Evolutionary conservation across 2,329 filamentous ascomycete genomes (phyloP).

Genomic region (Sporothrix brunneoviolacea): DNA sequence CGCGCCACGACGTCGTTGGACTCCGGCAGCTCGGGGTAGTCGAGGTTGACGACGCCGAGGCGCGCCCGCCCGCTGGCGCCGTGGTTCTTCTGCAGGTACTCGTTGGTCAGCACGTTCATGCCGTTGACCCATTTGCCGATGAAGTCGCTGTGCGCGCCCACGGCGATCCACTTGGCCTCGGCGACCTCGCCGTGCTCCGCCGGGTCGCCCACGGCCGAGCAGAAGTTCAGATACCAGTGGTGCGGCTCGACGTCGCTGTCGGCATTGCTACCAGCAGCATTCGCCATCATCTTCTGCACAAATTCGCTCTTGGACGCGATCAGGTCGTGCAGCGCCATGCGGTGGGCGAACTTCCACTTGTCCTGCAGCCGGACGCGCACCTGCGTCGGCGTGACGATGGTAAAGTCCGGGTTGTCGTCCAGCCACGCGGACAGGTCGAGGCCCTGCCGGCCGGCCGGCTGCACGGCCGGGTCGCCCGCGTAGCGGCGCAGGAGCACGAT

Average conservation of each 20-base stretch:
- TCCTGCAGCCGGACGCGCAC: constrained; percentile 38
- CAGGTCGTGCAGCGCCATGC: constrained; percentile 31
- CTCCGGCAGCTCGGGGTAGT: constrained; percentile 27
- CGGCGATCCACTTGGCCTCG: constrained; percentile 37
- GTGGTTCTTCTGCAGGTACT: constrained; percentile 24
- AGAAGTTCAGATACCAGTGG: constrained; percentile 30
- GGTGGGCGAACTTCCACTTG: constrained; percentile 37
- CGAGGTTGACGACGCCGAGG: constrained; percentile 24
- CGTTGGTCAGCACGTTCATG: constrained; percentile 34
- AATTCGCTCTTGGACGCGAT: constrained; percentile 32
- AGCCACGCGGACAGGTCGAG: constrained; percentile 46
- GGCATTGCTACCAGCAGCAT: constrained; percentile 22
- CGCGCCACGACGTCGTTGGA: constrained; percentile 33
- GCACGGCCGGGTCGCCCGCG: constrained; percentile 34
- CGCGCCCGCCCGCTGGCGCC: constrained; percentile 22
- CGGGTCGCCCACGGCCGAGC: constrained; percentile 34
- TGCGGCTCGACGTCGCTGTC: constrained; percentile 20
- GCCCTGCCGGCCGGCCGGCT: constrained; percentile 25
- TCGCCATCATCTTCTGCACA: constrained; percentile 31
- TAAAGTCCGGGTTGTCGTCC: constrained; percentile 57
- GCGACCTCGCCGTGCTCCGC: constrained; percentile 31
- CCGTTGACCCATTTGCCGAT: constrained; percentile 35
- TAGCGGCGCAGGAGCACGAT: constrained; percentile 61
- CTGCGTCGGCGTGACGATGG: constrained; percentile 32
- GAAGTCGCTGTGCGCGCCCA: constrained; percentile 36